Base-by-base conservation (phyloP, 1,284 basidiomycete species). In the Nidula niveotomentosa region DNA sequence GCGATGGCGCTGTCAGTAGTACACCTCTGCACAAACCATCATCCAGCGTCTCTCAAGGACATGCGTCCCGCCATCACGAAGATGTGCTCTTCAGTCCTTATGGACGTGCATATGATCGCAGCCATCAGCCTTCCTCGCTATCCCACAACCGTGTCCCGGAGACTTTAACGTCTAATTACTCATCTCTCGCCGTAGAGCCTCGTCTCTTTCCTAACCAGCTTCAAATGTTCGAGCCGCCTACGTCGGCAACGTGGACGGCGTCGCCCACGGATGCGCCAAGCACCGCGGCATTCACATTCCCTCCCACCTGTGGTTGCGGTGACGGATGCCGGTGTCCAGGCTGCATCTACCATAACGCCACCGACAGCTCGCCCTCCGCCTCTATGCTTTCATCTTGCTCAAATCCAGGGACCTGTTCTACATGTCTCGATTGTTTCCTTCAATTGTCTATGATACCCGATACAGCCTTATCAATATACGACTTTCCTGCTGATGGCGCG, bases 381-480 rank as follows among this genome's bases (percentile, higher is more conserved):
- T 59, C 65, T 33, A 64, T 66, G 2, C 66, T 67, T 46, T 56
- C 65, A 5, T 66, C 69, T 9, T 72, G 70, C 50, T 57, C 55
- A 9, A 79, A 80, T 55, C 80, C 84, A 0, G 65, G 64, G 30
- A 65, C 69, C 0, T 88, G 87, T 56, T 68, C 70, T 1, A 74
- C 79, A 18, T 89, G 86, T 56, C 67, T 88, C 2, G 83, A 85
- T 55, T 88, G 84, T 64, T 77, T 80, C 50, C 77, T 83, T 50
- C 49, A 15, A 41, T 69, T 81, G 36, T 72, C 78, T 0, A 68
- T 23, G 23, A 23, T 23, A 23, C 60, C 64, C 34, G 64, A 71
- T 56, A 67, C 72, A 13, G 62, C 69, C 1, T 64, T 70, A 52
- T 68, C 72, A 68, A 71, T 70, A 66, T 62, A 63, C 54, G 62